Base-by-base conservation (phyloP, 108 stramenopile genomes). In the Skeletonema tropicum region DNA sequence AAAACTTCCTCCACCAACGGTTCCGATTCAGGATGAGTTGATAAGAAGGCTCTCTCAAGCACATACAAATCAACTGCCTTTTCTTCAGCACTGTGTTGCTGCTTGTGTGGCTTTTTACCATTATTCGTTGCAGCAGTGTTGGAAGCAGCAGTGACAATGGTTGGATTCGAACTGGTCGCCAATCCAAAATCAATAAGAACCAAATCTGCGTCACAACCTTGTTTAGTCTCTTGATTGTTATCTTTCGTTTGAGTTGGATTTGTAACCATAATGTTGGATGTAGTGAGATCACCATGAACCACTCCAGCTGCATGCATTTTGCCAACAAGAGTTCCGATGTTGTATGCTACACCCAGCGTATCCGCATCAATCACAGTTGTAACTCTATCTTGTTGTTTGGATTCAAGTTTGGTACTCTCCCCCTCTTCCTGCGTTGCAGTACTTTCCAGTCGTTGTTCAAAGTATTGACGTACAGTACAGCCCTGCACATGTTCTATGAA, bases 31-130 rank as follows among this genome's bases (percentile, higher is more conserved):
- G 96, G 90, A 85, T 98, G 97, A 8, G 98, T 97, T 42, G 97
- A 94, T 52, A 87, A 30, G 36, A 99, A 88, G 5, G 98, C 97
- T 61, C 98, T 86, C 73, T 99, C 97, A 48, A 99, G 79, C 12
- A 99, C 98, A 77, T 98, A 97, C 29, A 98, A 82, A 80, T 99
- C 98, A n/a, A 98, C 98, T 41, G 97, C 98, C 77, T 93, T 94
- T 80, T 98, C 97, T 89, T 99, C 97, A 10, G 80, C 79, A 71
- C 82, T 87, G 38, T 70, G 64, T 33, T 80, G 87, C 62, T 64
- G 95, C 42, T 86, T 69, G 73, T 85, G 41, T 84, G 87, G 63
- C 63, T 66, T 82, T 21, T 48, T 59, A 30, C 23, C 41, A 68
- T 59, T 57, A 58, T 23, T 60, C 17, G 35, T 42, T 61, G 35